These are phyloP conservation scores for Cryptococcus neoformans DNA, from an alignment of 1,284 basidiomycete genomes.

Conservation along the genomic window DNA sequence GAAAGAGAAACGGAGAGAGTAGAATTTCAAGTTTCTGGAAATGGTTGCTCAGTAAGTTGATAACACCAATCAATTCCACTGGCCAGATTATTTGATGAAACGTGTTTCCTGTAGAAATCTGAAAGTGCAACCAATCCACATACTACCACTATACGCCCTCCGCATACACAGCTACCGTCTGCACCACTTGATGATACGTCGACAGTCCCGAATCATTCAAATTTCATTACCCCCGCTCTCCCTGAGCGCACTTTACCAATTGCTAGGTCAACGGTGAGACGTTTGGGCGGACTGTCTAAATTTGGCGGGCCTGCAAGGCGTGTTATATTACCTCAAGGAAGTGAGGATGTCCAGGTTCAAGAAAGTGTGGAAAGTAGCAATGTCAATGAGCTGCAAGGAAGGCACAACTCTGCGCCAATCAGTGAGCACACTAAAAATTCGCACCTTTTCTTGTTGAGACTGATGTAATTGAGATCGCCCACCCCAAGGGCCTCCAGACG, in stretches of 20 bases:
- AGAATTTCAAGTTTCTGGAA: too few species aligned
- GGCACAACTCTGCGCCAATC: constrained; percentile 10
- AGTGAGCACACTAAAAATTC: constrained; percentile 12
- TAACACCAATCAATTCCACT: too few species aligned
- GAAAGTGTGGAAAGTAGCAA: constrained; percentile 6
- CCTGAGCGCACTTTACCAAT: constrained; percentile 24
- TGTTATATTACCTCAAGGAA: constrained; percentile 11
- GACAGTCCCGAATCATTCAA: constrained; percentile 4
- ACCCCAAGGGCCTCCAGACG: too few species aligned
- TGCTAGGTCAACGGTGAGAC: constrained; percentile 15
- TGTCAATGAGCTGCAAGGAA: not conserved
- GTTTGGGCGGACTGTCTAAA: constrained; percentile 33
- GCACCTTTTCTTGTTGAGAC: too few species aligned
- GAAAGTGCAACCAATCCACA: constrained; percentile 14
- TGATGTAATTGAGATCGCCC: too few species aligned
- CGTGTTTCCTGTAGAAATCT: not conserved
- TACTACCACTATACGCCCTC: constrained; percentile 22
- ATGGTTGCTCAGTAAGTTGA: too few species aligned
- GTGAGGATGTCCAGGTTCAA: constrained; percentile 14
- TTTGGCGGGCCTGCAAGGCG: constrained; percentile 45
- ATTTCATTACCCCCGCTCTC: constrained; percentile 19
- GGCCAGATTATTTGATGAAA: too few species aligned
- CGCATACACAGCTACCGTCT: constrained; percentile 21
- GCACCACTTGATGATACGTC: constrained; percentile 17
- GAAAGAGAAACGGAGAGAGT: not conserved